phyloP scores from a whole-genome alignment of 139 green algal genomes.

The Chlorella sp. region DNA sequence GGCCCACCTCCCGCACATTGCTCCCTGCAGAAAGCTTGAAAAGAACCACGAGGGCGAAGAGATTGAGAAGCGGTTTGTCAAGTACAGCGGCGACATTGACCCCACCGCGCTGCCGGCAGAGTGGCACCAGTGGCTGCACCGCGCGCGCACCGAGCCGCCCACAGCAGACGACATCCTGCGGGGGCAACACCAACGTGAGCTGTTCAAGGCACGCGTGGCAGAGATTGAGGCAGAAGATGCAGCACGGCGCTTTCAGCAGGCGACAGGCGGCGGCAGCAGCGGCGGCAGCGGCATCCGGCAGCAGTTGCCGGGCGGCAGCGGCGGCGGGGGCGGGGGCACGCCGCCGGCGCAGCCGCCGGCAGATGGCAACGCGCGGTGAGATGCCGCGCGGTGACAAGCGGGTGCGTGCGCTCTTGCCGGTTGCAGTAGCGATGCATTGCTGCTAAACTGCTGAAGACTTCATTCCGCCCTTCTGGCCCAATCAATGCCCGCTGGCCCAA shows the following conservation, averaged over 20 bases:
- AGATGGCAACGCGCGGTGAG: too few relatives aligned
- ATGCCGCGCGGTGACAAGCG: too few relatives aligned
- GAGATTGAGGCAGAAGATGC: slow-evolving; percentile 46
- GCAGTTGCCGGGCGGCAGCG: background rate
- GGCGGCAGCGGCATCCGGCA: background rate
- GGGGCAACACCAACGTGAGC: slow-evolving; percentile 23
- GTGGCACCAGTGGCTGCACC: slow-evolving; percentile 48
- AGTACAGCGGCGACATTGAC: slow-evolving; percentile 17
- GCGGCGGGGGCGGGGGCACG: background rate
- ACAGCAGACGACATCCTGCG: slow-evolving; percentile 40
- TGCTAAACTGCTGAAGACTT: background rate
- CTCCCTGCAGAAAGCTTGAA: slow-evolving; percentile 30
- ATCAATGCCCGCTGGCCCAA: too few relatives aligned
- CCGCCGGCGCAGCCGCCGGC: too few relatives aligned
- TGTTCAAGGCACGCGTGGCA: slow-evolving; percentile 34
- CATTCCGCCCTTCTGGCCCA: too few relatives aligned
- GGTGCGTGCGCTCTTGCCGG: background rate
- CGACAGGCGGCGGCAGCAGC: background rate
- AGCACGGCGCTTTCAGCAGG: slow-evolving; percentile 41
- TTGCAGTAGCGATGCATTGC: background rate
- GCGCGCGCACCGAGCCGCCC: slow-evolving; percentile 26
- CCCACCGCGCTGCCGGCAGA: slow-evolving; percentile 9
- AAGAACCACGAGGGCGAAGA: slow-evolving; percentile 30
- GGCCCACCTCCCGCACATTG: background rate
- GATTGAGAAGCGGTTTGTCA: slow-evolving; percentile 40